Base-by-base conservation (phyloP, 495 filamentous ascomycete species). In the Hypoxylon rickii region DNA sequence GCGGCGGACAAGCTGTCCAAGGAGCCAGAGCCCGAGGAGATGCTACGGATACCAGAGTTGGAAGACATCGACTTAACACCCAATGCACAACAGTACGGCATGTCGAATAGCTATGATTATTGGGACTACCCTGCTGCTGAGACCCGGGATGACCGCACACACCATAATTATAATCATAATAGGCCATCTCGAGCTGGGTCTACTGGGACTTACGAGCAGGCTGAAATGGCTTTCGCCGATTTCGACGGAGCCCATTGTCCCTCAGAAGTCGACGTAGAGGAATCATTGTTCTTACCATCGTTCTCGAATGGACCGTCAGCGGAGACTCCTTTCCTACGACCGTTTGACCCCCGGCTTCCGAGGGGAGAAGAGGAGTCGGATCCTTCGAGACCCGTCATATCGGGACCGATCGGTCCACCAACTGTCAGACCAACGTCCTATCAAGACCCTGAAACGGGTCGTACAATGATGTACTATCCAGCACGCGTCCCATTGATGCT, bases 241-340 rank as follows among this genome's bases (percentile, higher is more conserved):
- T 98, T 98, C 64, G 94, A 97, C 74, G 94, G 94, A 44, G 91
- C 91, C 10, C 93, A 98, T 71, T 92, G 84, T 66, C 75, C 83
- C 20, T 80, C 77, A 7, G 69, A 71, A 12, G 51, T 44, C n/a
- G 75, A 79, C 16, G 45, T 61, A 5, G 64, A 63, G 22, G 63
- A 69, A 1, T 46, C 58, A 11, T 8, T 58, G 16, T 63, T 64
- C 34, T 50, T 69, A 3, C 55, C 64, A 2, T 50, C 63, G 3
- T 55, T 64, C 36, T 68, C 73, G 38, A 63, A 64, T 10, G 57
- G 55, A 12, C 61, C 59, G 7, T 44, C 48, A 5, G 34, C 42
- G 21, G 56, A 62, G 39, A 15, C 22, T 0, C 33, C 63, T 1
- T 64, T 64, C 34, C 26, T 61, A 10, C 53, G 47, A 12, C 49